Evolutionary conservation across 768 basidiomycete species (phyloP), one percentile per base, ranked within the genome.

Genomic region (Boletales sp.): DNA sequence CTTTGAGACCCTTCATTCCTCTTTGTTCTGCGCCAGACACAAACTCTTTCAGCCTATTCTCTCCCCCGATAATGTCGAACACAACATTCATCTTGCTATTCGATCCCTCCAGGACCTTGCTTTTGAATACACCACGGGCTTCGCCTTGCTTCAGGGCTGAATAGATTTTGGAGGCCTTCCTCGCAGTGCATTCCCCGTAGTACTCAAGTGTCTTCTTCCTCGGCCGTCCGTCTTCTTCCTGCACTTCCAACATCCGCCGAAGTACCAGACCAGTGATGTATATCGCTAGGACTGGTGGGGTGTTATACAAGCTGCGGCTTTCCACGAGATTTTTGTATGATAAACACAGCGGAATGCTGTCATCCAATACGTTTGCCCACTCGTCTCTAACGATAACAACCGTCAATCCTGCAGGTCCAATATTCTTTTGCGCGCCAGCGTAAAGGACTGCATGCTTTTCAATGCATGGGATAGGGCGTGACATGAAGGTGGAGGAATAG

Each of bases 351-450:
- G 96, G 96, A 14, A 94, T 84, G 13, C 85, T 86, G 64, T 90
- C 91, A 63, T 94, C 92, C 36, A 50, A 30, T 8, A 66, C 53
- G 41, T 58, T 50, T 62, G 97, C 75, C 65, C 94, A 87, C 71
- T 96, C 94, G 51, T 95, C 83, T n/a, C 90, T 82, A 18, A 97
- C 90, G 71, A 99, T 96, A 59, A 94, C 74, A 67, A 99, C 81
- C 13, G 92, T 93, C 19, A 96, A 73, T 2, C 96, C 96, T 0
- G 96, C 86, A 3, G 96, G 96, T 8, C 95, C 94, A 44, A 98
- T 73, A 68, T 99, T 99, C 77, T 99, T 99, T 72, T 99, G 96
- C 19, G 89, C 96, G 41, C 96, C 96, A 8, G 94, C 96, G 66
- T 86, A 98, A 60, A 99, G 87, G 63, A 98, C 77, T 5, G 93